Conservation (phyloP, 202 grass and related monocot species). For the Hordeum pubiflorum region DNA sequence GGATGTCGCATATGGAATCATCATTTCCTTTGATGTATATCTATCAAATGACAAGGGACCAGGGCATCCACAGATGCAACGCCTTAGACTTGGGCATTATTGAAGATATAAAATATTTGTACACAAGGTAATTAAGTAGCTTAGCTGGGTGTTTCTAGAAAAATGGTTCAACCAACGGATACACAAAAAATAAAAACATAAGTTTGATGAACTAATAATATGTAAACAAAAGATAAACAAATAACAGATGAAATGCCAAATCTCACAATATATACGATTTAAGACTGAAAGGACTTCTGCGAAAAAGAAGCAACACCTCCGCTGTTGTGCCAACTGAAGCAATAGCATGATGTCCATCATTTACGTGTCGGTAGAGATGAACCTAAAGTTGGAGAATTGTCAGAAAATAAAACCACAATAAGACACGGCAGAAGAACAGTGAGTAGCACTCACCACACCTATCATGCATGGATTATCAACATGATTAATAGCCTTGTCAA, state of each 20-base stretch:
- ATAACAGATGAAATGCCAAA: constrained; percentile 9
- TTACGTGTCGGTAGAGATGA: constrained; percentile 36
- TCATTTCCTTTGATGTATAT: background rate
- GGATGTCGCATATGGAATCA: background rate
- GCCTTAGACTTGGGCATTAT: background rate
- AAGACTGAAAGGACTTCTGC: background rate
- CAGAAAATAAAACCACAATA: constrained; percentile 21
- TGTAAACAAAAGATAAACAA: background rate
- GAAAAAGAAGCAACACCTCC: constrained; percentile 49
- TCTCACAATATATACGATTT: background rate
- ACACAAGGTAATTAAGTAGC: constrained; percentile 1
- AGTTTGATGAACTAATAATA: background rate
- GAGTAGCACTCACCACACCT: constrained; percentile 76
- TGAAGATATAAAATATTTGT: constrained; percentile 9
- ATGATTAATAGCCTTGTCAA: constrained; percentile 75
- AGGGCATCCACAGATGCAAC: background rate
- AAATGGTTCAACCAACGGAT: background rate
- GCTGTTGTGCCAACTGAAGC: constrained; percentile 78
- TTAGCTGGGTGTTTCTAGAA: background rate
- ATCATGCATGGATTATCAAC: constrained; percentile 68
- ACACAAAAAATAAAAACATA: background rate
- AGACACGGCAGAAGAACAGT: background rate
- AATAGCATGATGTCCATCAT: constrained; percentile 45
- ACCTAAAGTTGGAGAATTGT: constrained; percentile 40
- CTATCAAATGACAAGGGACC: background rate